Conservation (phyloP, 441 rosid species). For the Eruca vesicaria region DNA sequence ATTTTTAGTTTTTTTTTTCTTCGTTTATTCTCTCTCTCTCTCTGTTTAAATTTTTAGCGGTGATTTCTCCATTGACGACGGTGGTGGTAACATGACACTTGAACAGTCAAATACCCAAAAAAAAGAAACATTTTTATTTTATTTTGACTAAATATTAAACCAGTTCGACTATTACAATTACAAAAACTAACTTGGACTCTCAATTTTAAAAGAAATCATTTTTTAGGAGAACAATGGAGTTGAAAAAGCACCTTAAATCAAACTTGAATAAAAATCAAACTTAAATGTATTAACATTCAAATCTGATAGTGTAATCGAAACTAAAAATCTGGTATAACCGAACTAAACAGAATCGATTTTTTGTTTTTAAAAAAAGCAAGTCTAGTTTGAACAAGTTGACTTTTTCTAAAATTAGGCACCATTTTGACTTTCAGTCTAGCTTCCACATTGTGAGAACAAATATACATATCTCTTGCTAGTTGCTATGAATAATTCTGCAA, state of each 20-base stretch:
- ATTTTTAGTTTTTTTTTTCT: slow-evolving; percentile 4
- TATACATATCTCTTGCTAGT: background rate
- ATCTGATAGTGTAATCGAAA: background rate
- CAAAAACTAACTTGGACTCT: background rate
- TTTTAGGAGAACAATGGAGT: background rate
- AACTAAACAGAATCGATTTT: background rate
- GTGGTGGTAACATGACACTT: slow-evolving; percentile 29
- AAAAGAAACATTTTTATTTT: background rate
- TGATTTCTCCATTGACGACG: slow-evolving; percentile 36
- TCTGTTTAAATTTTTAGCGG: slow-evolving; percentile 16
- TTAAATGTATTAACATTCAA: background rate
- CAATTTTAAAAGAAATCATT: background rate
- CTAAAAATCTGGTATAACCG: background rate
- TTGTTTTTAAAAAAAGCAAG: background rate
- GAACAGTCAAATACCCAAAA: slow-evolving; percentile 8
- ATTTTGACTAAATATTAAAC: background rate
- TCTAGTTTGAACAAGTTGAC: background rate
- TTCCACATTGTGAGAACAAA: background rate
- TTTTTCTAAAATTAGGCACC: background rate
- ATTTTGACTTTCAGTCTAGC: background rate
- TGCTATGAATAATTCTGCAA: no score
- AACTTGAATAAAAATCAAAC: background rate
- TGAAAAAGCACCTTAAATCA: background rate
- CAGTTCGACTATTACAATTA: background rate
- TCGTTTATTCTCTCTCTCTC: slow-evolving; percentile 22